Evolutionary conservation across 495 filamentous ascomycete species (phyloP), one percentile per base, ranked within the genome.

Genomic region (Apiosordaria backusii): DNA sequence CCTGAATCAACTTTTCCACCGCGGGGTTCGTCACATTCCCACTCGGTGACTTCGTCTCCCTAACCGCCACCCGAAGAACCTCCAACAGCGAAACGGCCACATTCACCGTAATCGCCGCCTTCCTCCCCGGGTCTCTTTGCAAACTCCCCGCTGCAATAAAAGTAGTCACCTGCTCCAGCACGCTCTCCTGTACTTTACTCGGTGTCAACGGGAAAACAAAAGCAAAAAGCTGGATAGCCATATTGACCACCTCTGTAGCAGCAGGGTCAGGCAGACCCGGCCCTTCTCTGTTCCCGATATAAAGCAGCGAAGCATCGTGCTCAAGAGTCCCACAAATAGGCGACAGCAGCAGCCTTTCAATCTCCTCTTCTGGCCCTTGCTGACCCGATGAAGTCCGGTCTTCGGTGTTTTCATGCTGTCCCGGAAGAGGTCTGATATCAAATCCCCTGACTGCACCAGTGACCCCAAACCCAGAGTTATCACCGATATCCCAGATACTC

Each of bases 391-490:
- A 88, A 50, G 88, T 77, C 40, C 83, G 78, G 24, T 85, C 80
- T 40, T 78, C 71, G 7, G 86, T 77, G 63, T 79, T 85, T 7
- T 86, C 82, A 53, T 90, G 86, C 68, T 92, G 88, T 50, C 90
- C 89, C 24, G 89, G 86, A 64, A 96, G 82, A 6, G 83, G 83
- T 68, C 85, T 85, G 26, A 91, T 79, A 63, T 89, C 85, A 74
- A 95, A 92, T 1, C 92, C 91, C 25, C 87, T 81, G 4, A 96
- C 86, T 35, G 97, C 81, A 21, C 94, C 91, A 16, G 91, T 95
- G 19, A 98, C 87, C 1, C 95, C 95, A 78, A 96, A 98, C 1
- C 92, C 95, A 67, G 88, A 92, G 74, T 97, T 98, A 74, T 99
- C 95, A 16, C 88, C 91, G 50, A 96, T 84, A 63, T 98, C 95